phyloP scores from a whole-genome alignment of 2,329 filamentous ascomycete genomes.

The Xylaria multiplex region DNA sequence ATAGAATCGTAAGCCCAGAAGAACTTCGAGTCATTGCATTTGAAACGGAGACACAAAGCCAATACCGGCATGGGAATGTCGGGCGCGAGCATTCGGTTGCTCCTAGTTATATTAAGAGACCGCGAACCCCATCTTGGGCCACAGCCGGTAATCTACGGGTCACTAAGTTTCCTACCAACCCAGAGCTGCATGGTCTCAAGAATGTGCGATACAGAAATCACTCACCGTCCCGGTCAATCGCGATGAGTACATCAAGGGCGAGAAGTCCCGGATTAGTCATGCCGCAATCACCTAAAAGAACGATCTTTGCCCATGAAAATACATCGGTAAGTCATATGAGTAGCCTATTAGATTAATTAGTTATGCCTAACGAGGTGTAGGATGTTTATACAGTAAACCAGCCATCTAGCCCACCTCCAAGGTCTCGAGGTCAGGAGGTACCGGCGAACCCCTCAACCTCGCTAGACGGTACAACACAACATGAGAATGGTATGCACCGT shows the following conservation, averaged over 20 bases:
- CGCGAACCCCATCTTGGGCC: neutral
- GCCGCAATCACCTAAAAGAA: neutral
- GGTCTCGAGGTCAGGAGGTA: neutral
- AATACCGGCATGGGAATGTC: neutral
- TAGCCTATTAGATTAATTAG: neutral
- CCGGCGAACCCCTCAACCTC: neutral
- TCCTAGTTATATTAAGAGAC: neutral
- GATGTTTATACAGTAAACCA: neutral
- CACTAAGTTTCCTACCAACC: neutral
- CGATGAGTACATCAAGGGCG: neutral
- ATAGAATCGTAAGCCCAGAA: conserved; percentile 15
- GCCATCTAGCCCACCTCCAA: neutral
- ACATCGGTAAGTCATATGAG: neutral
- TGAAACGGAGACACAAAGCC: neutral
- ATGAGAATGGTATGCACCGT: neutral
- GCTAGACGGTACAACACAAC: neutral
- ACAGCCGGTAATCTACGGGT: neutral
- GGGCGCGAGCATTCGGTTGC: neutral
- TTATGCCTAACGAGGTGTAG: neutral
- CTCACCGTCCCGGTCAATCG: neutral
- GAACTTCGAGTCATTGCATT: conserved; percentile 16
- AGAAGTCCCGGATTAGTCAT: neutral
- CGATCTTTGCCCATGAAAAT: neutral
- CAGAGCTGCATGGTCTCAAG: neutral
- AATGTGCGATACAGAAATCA: neutral